A percentile compares a stretch with the other conserved stretches of the same genome.
These are phyloP conservation scores for Metarhizium sp. DNA, from an alignment of 2,329 filamentous ascomycete genomes.

Conservation along the genomic window DNA sequence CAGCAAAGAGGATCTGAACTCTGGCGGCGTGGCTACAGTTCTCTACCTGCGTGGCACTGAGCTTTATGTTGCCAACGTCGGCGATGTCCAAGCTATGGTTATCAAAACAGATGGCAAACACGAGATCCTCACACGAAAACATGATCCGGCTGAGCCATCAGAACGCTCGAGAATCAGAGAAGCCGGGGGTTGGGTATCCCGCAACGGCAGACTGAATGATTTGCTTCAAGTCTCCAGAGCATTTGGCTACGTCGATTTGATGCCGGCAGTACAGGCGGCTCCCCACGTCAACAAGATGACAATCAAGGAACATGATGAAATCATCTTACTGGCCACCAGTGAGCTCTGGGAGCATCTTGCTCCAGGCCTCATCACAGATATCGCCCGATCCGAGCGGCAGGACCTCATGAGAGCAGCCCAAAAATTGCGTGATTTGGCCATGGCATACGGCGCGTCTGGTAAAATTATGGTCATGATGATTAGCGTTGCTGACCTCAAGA, in stretches of 20 bases:
- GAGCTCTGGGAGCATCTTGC: constrained; percentile 95
- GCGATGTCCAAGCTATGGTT: constrained; percentile 90
- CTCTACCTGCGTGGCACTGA: constrained; percentile 85
- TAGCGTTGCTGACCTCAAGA: constrained; percentile 82
- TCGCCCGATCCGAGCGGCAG: constrained; percentile 74
- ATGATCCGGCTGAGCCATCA: constrained; percentile 78
- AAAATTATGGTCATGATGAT: constrained; percentile 99
- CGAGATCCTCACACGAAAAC: constrained; percentile 77
- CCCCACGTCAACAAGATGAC: constrained; percentile 73
- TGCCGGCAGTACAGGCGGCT: constrained; percentile 86
- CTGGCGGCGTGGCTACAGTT: constrained; percentile 86
- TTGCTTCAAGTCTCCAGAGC: constrained; percentile 83
- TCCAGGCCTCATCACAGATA: constrained; percentile 83
- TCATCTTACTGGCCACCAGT: constrained; percentile 80
- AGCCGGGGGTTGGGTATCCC: constrained; percentile 90
- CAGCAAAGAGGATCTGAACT: constrained; percentile 79
- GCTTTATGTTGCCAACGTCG: constrained; percentile 89
- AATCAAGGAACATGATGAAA: constrained; percentile 82
- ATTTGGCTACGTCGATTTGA: constrained; percentile 88
- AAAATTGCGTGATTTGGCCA: constrained; percentile 87
- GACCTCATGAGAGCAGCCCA: constrained; percentile 94
- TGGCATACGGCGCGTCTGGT: constrained; percentile 84
- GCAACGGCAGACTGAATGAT: constrained; percentile 90
- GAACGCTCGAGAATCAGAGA: constrained; percentile 88
- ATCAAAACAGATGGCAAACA: constrained; percentile 82